Conservation (phyloP, 202 grass and related monocot genomes). For the Brachypodium distachyon region DNA sequence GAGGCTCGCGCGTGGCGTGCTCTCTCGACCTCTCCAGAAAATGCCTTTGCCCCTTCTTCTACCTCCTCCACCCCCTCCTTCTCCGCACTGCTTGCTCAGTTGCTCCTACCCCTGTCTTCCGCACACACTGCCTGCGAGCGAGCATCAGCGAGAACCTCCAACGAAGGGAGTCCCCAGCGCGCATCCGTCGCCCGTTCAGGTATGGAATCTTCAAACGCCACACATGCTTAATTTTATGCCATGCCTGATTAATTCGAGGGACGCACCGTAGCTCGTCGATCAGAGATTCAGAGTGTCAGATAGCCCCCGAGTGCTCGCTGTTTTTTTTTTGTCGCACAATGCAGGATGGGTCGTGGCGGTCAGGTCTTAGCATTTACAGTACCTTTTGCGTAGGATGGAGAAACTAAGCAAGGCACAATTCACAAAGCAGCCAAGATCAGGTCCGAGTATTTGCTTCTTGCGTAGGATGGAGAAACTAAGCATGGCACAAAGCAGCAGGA, state of each 20-base stretch:
- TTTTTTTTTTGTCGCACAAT: background rate
- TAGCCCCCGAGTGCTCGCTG: too few species aligned
- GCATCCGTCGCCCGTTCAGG: background rate
- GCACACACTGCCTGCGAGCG: background rate
- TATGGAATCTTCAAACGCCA: background rate
- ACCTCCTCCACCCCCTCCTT: background rate
- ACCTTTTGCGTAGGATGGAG: background rate
- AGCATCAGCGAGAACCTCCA: background rate
- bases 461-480: too few species aligned
- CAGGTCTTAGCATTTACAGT: background rate
- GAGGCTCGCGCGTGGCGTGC: background rate
- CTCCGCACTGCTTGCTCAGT: background rate
- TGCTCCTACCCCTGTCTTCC: background rate
- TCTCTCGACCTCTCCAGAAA: constrained; percentile 34
- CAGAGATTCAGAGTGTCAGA: too few species aligned
- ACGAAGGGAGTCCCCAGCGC: background rate
- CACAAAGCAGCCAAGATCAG: too few species aligned
- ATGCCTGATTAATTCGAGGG: background rate
- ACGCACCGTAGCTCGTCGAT: background rate
- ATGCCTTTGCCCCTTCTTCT: background rate
- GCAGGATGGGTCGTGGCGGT: background rate
- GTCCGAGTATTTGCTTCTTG: too few species aligned
- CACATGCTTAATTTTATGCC: background rate
- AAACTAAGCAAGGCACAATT: background rate
- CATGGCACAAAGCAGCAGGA: background rate